Conservation (phyloP, 306 rosid genomes). For the Malus sieversii region DNA sequence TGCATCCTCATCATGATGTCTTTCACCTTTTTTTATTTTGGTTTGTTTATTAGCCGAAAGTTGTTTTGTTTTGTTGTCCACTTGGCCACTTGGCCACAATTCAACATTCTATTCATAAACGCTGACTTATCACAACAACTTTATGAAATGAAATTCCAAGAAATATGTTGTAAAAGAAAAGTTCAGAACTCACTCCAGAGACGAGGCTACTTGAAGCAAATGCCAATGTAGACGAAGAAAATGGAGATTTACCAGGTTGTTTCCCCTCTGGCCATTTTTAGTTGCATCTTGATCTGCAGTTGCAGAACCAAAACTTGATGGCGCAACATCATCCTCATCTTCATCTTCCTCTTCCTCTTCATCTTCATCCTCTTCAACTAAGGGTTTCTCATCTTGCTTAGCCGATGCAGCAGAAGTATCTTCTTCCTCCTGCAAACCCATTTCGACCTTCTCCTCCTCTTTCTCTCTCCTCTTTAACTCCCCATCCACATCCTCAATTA, state of each 20-base stretch:
- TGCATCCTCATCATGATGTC: no score
- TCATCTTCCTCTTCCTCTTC: constrained; percentile 43
- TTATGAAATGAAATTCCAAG: not conserved
- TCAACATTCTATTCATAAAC: not conserved
- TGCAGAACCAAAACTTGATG: constrained; percentile 81
- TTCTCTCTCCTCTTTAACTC: constrained; percentile 49
- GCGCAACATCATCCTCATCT: constrained; percentile 39
- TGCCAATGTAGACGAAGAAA: constrained; percentile 68
- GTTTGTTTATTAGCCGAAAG: no score
- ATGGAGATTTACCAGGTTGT: constrained; percentile 62
- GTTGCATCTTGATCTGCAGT: constrained; percentile 30
- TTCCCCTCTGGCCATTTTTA: constrained; percentile 39
- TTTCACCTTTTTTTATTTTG: no score
- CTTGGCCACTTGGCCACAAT: no score
- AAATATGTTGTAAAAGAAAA: not conserved
- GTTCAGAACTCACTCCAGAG: constrained; percentile 62
- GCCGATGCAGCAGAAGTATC: constrained; percentile 30
- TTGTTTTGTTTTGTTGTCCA: no score
- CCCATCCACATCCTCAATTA: constrained; percentile 62
- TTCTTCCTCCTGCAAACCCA: constrained; percentile 44
- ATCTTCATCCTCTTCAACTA: constrained; percentile 22
- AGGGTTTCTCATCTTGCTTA: constrained; percentile 38
- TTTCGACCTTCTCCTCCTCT: constrained; percentile 59
- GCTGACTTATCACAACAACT: not conserved
- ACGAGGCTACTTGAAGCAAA: constrained; percentile 71